Evolutionary conservation across 768 basidiomycete species (phyloP), one percentile per base, ranked within the genome.

Genomic region (Mycena pura): DNA sequence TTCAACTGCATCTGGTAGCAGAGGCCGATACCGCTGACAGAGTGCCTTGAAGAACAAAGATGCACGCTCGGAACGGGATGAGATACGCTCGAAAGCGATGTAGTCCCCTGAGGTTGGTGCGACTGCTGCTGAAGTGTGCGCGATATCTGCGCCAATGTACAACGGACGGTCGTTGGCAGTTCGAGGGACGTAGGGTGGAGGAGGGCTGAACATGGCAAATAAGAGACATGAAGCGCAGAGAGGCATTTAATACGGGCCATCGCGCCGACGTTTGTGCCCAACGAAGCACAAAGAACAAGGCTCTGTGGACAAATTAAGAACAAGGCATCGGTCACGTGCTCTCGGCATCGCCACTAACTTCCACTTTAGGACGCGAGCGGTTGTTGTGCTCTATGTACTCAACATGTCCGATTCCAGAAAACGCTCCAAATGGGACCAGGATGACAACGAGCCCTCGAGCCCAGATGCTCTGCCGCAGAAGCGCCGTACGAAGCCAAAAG

Each of bases 341-440:
- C n/a, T n/a, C n/a, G n/a, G n/a, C n/a, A n/a, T n/a, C n/a, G n/a
- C n/a, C n/a, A n/a, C n/a, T n/a, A n/a, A n/a, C n/a, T n/a, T n/a
- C n/a, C n/a, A n/a, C n/a, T n/a, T n/a, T n/a, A n/a, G 21, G 54
- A 57, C 22, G 28, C 2, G 14, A 51, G 53, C 48, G 60, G 34
- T 57, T 57, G 61, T 63, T 58, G 43, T 48, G 25, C 7, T 0
- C 25, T 58, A 8, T 54, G 49, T 32, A n/a, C 6, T n/a, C 48
- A 11, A 56, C 40, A 71, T 76, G 68, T 74, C 73, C n/a, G 69
- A 72, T 41, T 83, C 86, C 19, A 80, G 84, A 53, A 92, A 90
- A 74, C 84, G 90, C n/a, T 90, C 91, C 10, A 91, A 89, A 72
- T 93, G 91, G 91, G 85, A 86, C 24, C 78, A 81, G 5, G 76